Conservation (phyloP, 148 eudicot genomes). For the Rhododendron griersonianum region DNA sequence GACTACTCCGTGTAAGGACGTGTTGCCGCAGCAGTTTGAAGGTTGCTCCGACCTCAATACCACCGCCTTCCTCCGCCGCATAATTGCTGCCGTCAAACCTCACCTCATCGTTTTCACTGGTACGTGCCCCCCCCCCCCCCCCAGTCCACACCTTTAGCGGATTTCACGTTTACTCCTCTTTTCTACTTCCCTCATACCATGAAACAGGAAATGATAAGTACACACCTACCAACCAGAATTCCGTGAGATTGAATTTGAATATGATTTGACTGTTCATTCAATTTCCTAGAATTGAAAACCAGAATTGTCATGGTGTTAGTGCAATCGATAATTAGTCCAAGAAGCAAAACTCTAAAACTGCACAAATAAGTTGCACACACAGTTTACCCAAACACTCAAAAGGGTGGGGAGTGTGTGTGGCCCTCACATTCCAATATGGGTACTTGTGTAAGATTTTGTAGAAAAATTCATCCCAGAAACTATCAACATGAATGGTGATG, state of each 20-base stretch:
- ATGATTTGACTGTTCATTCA: no score
- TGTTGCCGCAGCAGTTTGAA: constrained; percentile 49
- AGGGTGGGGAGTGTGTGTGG: neutral
- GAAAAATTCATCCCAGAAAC: neutral
- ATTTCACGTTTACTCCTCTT: neutral
- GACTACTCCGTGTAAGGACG: constrained; percentile 56
- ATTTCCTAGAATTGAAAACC: no score
- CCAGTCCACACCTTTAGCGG: no score
- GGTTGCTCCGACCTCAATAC: constrained; percentile 87
- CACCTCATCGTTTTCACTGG: constrained; percentile 88
- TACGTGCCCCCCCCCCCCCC: constrained; percentile 1
- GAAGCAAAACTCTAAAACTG: no score
- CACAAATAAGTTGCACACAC: no score
- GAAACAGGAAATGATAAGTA: no score
- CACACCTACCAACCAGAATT: no score
- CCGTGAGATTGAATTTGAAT: no score
- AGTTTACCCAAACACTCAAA: neutral
- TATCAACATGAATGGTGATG: neutral
- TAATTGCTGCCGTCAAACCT: constrained; percentile 71
- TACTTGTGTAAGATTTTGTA: no score
- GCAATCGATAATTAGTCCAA: no score
- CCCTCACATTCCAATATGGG: neutral
- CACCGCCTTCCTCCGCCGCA: constrained; percentile 58
- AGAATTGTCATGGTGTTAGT: no score
- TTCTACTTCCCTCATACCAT: neutral